A percentile compares a stretch with the other conserved stretches of the same genome.
Conservation (phyloP, 2,329 filamentous ascomycete species). For the Calycina herbarum region DNA sequence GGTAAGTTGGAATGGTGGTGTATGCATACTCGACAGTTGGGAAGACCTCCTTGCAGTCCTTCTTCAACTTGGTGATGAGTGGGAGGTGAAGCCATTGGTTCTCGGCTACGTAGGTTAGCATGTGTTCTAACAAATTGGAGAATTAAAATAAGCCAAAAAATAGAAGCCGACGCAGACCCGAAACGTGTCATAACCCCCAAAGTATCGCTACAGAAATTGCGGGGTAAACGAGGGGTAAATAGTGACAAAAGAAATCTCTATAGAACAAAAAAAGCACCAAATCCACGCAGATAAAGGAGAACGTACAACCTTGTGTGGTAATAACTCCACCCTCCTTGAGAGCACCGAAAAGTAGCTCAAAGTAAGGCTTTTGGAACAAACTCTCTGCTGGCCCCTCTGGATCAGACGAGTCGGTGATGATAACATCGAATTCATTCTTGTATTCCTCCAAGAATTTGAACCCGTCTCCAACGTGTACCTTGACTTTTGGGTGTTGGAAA, state of each 20-base stretch:
- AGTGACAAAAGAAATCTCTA: constrained; percentile 12
- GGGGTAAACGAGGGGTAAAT: constrained; percentile 12
- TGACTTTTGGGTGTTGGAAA: constrained; percentile 91
- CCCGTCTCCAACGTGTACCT: constrained; percentile 90
- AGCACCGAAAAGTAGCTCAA: constrained; percentile 86
- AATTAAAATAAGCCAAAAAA: background rate
- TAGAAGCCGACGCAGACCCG: constrained; percentile 9
- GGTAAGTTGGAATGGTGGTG: constrained; percentile 99
- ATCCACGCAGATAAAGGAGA: constrained; percentile 56
- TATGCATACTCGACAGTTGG: constrained; percentile 97
- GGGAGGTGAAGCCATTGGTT: constrained; percentile 98
- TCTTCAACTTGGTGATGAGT: constrained; percentile 92
- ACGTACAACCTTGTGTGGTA: constrained; percentile 99
- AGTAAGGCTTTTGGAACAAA: constrained; percentile 98
- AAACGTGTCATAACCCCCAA: constrained; percentile 7
- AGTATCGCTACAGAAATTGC: constrained; percentile 9
- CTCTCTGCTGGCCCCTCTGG: constrained; percentile 95
- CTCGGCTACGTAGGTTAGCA: constrained; percentile 64
- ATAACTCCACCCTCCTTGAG: constrained; percentile 96
- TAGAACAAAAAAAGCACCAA: constrained; percentile 20
- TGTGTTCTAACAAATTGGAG: constrained; percentile 9
- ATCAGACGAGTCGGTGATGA: constrained; percentile 98
- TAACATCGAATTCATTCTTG: constrained; percentile 98
- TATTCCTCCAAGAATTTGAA: constrained; percentile 98
- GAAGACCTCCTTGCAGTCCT: constrained; percentile 96